These are phyloP conservation scores for Trichopus zeylanicus DNA, from an alignment of 116 monocot genomes.

Conservation along the genomic window DNA sequence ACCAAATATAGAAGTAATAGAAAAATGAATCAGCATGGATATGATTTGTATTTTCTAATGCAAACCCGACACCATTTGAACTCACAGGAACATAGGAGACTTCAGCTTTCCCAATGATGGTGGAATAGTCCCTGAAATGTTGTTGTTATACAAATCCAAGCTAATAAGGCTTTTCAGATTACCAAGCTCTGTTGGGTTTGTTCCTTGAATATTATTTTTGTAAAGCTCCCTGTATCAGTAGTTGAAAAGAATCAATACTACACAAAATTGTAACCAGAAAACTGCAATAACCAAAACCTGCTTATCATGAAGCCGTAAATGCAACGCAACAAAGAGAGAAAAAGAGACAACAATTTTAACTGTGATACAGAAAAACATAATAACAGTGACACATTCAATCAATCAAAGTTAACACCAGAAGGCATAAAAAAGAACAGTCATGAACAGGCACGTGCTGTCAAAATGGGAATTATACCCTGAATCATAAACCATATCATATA, in stretches of 20 bases:
- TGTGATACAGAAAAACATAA: neutral
- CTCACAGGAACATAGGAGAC: slow-evolving; percentile 94
- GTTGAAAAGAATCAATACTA: neutral
- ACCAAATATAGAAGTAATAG: neutral
- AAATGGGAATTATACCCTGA: too few relatives aligned
- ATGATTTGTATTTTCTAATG: neutral
- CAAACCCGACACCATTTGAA: slow-evolving; percentile 6
- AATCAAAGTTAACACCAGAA: too few relatives aligned
- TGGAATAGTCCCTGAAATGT: slow-evolving; percentile 90
- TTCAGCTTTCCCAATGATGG: slow-evolving; percentile 77
- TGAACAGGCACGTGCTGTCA: too few relatives aligned
- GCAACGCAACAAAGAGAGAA: neutral
- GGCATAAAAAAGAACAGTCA: too few relatives aligned
- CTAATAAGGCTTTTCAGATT: slow-evolving; percentile 81
- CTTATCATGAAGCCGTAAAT: neutral
- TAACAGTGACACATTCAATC: neutral
- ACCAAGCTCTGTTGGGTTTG: slow-evolving; percentile 75
- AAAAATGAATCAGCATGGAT: neutral
- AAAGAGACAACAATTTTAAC: neutral
- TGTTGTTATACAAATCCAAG: slow-evolving; percentile 96
- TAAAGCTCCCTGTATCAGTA: slow-evolving; percentile 80
- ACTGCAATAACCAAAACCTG: neutral
- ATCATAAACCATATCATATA: too few relatives aligned
- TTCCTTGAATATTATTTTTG: slow-evolving; percentile 86
- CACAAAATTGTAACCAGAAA: neutral